Base-by-base conservation (phyloP, 2,329 filamentous ascomycete genomes). In the Ilyonectria robusta region DNA sequence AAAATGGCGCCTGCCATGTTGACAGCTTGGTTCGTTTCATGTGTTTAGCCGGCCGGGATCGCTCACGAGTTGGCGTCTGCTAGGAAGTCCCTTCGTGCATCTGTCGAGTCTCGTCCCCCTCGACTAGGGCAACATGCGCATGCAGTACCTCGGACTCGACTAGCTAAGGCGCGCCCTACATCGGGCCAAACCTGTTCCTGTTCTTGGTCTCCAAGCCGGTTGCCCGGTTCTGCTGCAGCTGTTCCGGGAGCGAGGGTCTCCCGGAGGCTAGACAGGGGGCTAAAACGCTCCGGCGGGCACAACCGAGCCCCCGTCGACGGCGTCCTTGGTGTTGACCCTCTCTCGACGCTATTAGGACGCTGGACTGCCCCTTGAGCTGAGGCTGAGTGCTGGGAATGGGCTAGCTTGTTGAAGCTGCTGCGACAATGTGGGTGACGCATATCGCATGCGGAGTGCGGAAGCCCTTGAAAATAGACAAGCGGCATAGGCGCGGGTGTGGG, bases 261-360 rank as follows among this genome's bases (percentile, higher is more conserved):
- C 46, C 15, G 46, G 19, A 37, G 53, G 23, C 58, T 53, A 60
- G 55, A 40, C 59, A 62, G 58, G 64, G 63, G 59, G 50, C 10
- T 59, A 56, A 68, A 67, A 68, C 59, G 33, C 29, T 46, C 63
- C 64, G 44, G 63, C 63, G 59, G 63, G 40, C 63, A 61, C 58
- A 66, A 60, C 66, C 59, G 48, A 56, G 35, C 54, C 44, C 47
- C 51, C 59, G 59, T 67, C 50, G 59, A 58, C 62, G 40, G 47
- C 56, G 58, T 17, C 55, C 42, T 61, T 33, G 50, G 40, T 31
- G 26, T 56, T 19, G 23, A 50, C 21, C 15, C 44, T 31, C 54
- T 37, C 26, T 50, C 26, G 33, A 23, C 58, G 46, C 62, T 65
- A 65, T 53, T 31, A n/a, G 21, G 48, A 58, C 33, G 11, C 35